Base-by-base conservation (phyloP, 352 stramenopile species). In the Phytophthora meadii region DNA sequence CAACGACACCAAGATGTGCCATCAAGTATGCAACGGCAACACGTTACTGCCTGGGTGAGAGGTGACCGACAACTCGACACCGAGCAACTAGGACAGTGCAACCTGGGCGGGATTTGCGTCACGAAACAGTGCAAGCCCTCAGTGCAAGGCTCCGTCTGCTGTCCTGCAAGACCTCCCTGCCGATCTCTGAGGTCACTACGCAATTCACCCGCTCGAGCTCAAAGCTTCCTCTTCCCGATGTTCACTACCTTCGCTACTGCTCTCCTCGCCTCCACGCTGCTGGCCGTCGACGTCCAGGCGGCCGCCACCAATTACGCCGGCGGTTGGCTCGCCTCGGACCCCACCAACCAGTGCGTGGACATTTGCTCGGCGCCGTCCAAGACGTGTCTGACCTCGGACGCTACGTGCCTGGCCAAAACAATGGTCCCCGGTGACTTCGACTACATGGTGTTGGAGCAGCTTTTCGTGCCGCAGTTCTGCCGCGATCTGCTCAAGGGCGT, bases 381-480 rank as follows among this genome's bases (percentile, higher is more conserved):
- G 15, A 86, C 72, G 39, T 93, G 84, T 50, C 66, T 89, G 32
- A 90, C 78, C 3, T 65, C 53, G 39, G 72, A 80, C 42, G 60
- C 77, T 9, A 59, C 67, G 17, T 90, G 84, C 48, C 72, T 87
- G 30, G 68, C 78, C 53, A 92, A 91, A 74, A 77, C 77, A 46
- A 62, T 82, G 72, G 61, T 58, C 10, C 77, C 82, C 11, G 80
- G 83, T 41, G 82, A 90, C 72, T 92, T 84, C 41, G 85, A 92
- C 76, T 92, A 88, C 66, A 60, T 94, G 44, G 54, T 92, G 52
- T 68, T 94, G n/a, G 83, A 93, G 74, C 81, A 93, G 66, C 68
- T 93, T 58, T 93, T 87, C 65, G 75, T 88, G 50, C 85, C 85
- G 72, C 82, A 93, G 76, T 93, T 86, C 67, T 93, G 85, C 68